A percentile compares a stretch with the other conserved stretches of the same genome.
phyloP scores from a whole-genome alignment of 1,284 basidiomycete species.

The Fistulinella staudtii region DNA sequence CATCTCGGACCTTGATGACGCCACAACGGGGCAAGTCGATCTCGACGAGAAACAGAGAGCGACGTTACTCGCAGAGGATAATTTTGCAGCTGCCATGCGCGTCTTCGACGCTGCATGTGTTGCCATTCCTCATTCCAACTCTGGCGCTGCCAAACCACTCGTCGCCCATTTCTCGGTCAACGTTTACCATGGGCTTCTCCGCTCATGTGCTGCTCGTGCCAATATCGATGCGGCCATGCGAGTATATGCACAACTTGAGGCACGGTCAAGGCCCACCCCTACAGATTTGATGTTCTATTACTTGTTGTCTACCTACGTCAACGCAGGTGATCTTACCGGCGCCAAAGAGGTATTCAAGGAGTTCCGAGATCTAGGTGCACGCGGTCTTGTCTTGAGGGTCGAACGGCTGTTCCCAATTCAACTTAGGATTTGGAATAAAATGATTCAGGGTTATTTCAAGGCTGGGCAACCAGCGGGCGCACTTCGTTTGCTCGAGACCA shows the following conservation, averaged over 20 bases:
- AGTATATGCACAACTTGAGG: slow-evolving; percentile 67
- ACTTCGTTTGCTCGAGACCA: slow-evolving; percentile 65
- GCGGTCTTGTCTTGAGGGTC: slow-evolving; percentile 32
- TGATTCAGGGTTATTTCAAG: slow-evolving; percentile 75
- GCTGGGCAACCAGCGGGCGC: slow-evolving; percentile 62
- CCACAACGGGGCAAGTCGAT: slow-evolving; percentile 18
- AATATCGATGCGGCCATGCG: slow-evolving; percentile 63
- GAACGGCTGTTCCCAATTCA: slow-evolving; percentile 31
- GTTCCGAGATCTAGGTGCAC: slow-evolving; percentile 44
- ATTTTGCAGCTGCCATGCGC: slow-evolving; percentile 67
- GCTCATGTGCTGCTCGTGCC: slow-evolving; percentile 56
- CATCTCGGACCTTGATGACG: slow-evolving; percentile 16
- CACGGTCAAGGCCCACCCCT: slow-evolving; percentile 34
- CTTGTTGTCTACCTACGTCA: slow-evolving; percentile 62
- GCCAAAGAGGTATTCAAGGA: slow-evolving; percentile 69
- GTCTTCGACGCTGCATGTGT: slow-evolving; percentile 63
- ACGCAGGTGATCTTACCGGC: slow-evolving; percentile 50
- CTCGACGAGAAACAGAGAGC: slow-evolving; percentile 37
- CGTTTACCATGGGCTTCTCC: slow-evolving; percentile 60
- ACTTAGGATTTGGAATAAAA: slow-evolving; percentile 64
- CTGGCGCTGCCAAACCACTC: slow-evolving; percentile 5
- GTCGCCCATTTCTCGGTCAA: slow-evolving; percentile 33
- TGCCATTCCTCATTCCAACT: slow-evolving; percentile 27
- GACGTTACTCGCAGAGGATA: slow-evolving; percentile 57
- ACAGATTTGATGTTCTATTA: slow-evolving; percentile 48